Base-by-base conservation (phyloP, 805 yeast species). In the Kuraishia ogatae region DNA sequence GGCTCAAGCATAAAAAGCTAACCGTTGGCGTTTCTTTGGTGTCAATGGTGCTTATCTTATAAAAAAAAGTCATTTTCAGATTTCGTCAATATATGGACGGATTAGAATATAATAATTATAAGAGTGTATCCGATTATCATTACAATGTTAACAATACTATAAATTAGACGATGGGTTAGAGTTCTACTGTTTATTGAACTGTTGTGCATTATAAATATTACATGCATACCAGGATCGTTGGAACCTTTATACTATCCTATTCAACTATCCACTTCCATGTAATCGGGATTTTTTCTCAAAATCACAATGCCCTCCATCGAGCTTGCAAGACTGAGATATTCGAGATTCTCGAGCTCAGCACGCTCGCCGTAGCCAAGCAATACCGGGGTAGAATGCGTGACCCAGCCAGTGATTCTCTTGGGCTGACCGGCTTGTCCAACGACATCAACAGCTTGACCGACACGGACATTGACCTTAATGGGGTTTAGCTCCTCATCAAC, bases 351-450 rank as follows among this genome's bases (percentile, higher is more conserved):
- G 61, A 94, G 76, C 71, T 94, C 99, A 0, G 99, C 99, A 59
- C 97, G 80, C 71, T 94, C 99, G 50, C 98, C 98, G 62, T 85
- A 84, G 48, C 94, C 92, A 55, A 94, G 77, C 62, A 94, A 76
- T 21, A 94, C 99, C 0, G 99, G 99, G 0, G 99, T 94, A 4
- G 94, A 88, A 66, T 94, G 99, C 1, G 99, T 94, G 21, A 94
- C 98, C 99, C 99, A 94, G 43, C 99, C 99, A 2, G 99, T 94
- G 51, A 94, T 94, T 13, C 97, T 92, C 77, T 94, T 94, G 52
- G 99, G 99, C 63, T 89, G 90, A 74, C 99, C 99, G 0, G 98
- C 99, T 71, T 93, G 98, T 39, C 99, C 99, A 59, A 94, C 98
- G 47, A 92, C 90, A 68, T 94, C 99, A 28, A 94, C 98, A 6